Conservation (phyloP, 176 grass and related monocot species). For the Pontederia paniculata region DNA sequence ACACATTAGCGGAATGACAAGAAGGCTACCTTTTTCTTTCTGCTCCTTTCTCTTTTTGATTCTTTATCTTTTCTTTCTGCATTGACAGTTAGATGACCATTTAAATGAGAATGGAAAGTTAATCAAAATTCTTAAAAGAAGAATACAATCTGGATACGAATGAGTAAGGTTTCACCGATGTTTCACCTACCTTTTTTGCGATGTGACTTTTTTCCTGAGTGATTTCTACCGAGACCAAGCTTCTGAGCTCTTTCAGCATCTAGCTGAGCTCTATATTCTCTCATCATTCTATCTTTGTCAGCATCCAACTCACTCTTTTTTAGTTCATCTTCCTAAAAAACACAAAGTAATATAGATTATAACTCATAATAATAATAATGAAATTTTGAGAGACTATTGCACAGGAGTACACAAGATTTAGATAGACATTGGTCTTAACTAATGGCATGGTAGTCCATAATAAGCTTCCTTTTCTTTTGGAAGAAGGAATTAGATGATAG, state of each 20-base stretch:
- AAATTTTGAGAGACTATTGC: too few relatives aligned
- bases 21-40: conserved; percentile 65
- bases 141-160: not conserved
- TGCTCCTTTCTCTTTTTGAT: conserved; percentile 62
- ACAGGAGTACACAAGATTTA: too few relatives aligned
- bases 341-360: not conserved
- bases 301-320: conserved; percentile 90
- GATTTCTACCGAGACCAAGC: conserved; percentile 53
- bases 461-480: too few relatives aligned
- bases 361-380: too few relatives aligned
- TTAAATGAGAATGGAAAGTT: not conserved
- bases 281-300: conserved; percentile 99
- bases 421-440: too few relatives aligned
- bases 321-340: conserved; percentile 77
- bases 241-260: conserved; percentile 93
- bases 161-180: conserved; percentile 10
- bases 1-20: too few relatives aligned
- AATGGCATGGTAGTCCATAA: too few relatives aligned
- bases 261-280: conserved; percentile 97
- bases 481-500: too few relatives aligned
- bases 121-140: not conserved
- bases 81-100: conserved; percentile 19
- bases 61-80: conserved; percentile 89
- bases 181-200: conserved; percentile 59
- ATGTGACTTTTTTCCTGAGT: conserved; percentile 43